Percentiles rank a stretch among this genome's conserved stretches.
phyloP scores from a whole-genome alignment of 257 asterid species.

The Salvia rosmarinus region DNA sequence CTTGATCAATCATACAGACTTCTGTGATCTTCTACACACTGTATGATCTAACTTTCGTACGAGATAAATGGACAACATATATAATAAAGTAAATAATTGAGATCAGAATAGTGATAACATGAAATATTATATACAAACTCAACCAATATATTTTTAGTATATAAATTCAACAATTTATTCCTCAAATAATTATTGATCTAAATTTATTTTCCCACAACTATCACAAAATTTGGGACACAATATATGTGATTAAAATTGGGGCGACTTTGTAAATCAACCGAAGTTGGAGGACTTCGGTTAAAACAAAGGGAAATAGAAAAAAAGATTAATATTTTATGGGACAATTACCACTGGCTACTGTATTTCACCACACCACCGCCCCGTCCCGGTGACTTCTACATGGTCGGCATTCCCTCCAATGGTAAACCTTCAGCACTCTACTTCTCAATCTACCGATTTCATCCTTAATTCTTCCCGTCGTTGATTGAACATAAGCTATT shows the following conservation, averaged over 20 bases:
- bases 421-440: conserved; percentile 34
- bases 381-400: conserved; percentile 35
- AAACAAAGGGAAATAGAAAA: background rate
- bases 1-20: too few relatives aligned
- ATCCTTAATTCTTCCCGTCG: background rate
- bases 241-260: background rate
- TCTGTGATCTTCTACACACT: too few relatives aligned
- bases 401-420: conserved; percentile 53
- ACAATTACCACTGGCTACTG: background rate
- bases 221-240: background rate
- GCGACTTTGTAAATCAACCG: background rate
- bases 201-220: background rate
- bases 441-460: background rate
- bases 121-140: too few relatives aligned
- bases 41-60: too few relatives aligned
- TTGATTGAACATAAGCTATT: conserved; percentile 54
- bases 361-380: conserved; percentile 19
- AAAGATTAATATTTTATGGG: background rate
- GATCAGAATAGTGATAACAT: too few relatives aligned
- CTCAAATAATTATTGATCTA: too few relatives aligned
- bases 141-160: too few relatives aligned
- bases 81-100: too few relatives aligned
- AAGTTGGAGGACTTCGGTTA: background rate
- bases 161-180: too few relatives aligned
- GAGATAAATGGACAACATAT: too few relatives aligned